Evolutionary conservation across 768 basidiomycete species (phyloP).

Genomic region (Lactifluus piperatus): DNA sequence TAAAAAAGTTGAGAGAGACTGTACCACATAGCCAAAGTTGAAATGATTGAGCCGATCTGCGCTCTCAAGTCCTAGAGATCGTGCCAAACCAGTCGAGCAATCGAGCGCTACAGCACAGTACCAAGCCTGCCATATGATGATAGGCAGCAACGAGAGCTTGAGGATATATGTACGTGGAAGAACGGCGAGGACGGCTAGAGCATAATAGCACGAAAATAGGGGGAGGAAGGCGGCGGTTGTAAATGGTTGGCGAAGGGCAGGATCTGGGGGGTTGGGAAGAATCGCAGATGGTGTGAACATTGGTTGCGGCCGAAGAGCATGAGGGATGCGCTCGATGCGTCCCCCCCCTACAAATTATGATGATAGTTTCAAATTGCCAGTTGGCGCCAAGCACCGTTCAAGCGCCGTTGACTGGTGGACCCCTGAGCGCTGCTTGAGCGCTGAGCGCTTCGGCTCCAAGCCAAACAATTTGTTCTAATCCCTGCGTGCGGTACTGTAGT

Average conservation of each 20-base stretch:
- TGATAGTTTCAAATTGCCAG: too few species aligned
- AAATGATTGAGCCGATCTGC: not conserved
- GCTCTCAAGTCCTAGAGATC: not conserved
- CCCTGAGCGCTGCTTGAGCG: too few species aligned
- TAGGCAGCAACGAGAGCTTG: slow-evolving; percentile 1
- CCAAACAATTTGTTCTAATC: too few species aligned
- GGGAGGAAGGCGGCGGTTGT: slow-evolving; percentile 3
- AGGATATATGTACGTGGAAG: slow-evolving; percentile 4
- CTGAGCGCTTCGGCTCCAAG: too few species aligned
- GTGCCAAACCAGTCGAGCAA: not conserved
- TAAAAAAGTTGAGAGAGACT: not conserved
- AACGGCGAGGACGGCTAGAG: slow-evolving; percentile 1
- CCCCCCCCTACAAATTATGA: too few species aligned
- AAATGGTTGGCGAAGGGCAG: not conserved
- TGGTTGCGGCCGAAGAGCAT: not conserved
- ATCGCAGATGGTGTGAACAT: not conserved
- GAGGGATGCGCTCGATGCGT: too few species aligned
- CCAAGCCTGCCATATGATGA: slow-evolving; percentile 3
- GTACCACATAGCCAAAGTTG: slow-evolving; percentile 10
- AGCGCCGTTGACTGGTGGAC: too few species aligned
- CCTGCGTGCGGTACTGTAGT: too few species aligned
- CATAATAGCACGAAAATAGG: not conserved
- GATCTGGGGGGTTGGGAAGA: slow-evolving; percentile 1
- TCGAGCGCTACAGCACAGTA: not conserved
- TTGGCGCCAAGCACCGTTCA: too few species aligned